A percentile compares a stretch with the other conserved stretches of the same genome.
Evolutionary conservation across 371 early-diverging fungal genomes (phyloP).

Genomic region (Polyrhizophydium stewartii): DNA sequence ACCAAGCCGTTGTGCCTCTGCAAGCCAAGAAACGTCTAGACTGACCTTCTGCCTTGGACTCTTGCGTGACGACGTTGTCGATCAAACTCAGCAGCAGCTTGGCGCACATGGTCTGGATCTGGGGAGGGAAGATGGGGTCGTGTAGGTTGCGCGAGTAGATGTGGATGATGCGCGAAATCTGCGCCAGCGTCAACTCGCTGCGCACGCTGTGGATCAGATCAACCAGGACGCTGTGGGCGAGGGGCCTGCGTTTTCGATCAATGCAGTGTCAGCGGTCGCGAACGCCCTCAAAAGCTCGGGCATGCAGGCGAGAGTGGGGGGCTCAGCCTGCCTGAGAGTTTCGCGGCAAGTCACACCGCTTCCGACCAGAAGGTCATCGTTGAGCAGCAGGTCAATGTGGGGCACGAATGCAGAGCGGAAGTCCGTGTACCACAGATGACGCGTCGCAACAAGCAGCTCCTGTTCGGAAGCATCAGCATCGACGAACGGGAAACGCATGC

Average conservation of each 20-base stretch:
- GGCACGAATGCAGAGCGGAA: conserved; percentile 82
- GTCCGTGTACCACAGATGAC: conserved; percentile 92
- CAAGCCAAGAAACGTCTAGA: no score
- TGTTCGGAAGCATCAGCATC: conserved; percentile 14
- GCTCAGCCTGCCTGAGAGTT: conserved; percentile 70
- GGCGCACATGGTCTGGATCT: conserved; percentile 94
- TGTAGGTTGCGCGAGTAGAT: conserved; percentile 89
- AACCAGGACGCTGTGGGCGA: conserved; percentile 91
- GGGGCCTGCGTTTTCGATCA: conserved; percentile 50
- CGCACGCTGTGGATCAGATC: conserved; percentile 95
- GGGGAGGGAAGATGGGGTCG: conserved; percentile 78
- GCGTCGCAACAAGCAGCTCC: conserved; percentile 91
- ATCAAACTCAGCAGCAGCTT: conserved; percentile 89
- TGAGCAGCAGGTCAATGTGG: conserved; percentile 81
- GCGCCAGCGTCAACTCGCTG: conserved; percentile 68
- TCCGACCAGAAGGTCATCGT: conserved; percentile 89
- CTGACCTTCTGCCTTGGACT: conserved; percentile 47
- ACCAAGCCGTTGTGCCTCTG: background rate
- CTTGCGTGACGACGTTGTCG: conserved; percentile 76
- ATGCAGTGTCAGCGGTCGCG: no score
- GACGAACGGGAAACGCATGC: background rate
- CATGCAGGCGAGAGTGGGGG: no score
- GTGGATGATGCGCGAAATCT: conserved; percentile 76
- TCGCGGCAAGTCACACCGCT: conserved; percentile 90
- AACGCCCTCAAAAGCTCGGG: no score